Conservation (phyloP, 192 early-diverging fungal species). For the Backusella tarrabulga region DNA sequence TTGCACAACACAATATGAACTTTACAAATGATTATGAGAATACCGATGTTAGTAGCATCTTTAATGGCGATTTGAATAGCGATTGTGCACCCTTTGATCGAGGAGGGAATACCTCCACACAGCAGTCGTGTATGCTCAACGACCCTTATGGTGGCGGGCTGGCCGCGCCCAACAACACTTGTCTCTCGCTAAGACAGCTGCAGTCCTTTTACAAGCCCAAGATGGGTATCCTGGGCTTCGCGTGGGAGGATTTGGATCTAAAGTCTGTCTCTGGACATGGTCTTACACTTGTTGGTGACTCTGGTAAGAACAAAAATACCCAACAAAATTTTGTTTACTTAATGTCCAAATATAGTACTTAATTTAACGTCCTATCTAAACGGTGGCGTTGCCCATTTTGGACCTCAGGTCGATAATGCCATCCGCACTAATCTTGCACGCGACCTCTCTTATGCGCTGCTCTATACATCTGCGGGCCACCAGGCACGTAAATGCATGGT, state of each 20-base stretch:
- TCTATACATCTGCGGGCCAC: conserved; percentile 18
- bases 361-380: conserved; percentile 34
- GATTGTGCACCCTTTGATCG: conserved; percentile 11
- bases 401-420: background rate
- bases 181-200: conserved; percentile 19
- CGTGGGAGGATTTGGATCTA: conserved; percentile 32
- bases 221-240: conserved; percentile 15
- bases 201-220: conserved; percentile 1
- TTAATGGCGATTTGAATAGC: conserved; percentile 26
- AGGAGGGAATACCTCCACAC: background rate
- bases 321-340: background rate
- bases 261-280: conserved; percentile 1
- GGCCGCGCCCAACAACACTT: conserved; percentile 6
- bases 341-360: conserved; percentile 24
- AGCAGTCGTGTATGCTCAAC: conserved; percentile 3
- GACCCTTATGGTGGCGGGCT: conserved; percentile 31
- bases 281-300: conserved; percentile 22
- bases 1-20: conserved; percentile 16
- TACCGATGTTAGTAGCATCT: conserved; percentile 31
- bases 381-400: conserved; percentile 9
- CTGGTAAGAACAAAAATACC: conserved; percentile 13
- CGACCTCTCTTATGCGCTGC: conserved; percentile 28
- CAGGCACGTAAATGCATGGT: conserved; percentile 41
- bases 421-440: conserved; percentile 12
- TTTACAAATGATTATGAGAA: conserved; percentile 31